Conservation (phyloP, 805 yeast species). For the Cyberlindnera euphorbiae region DNA sequence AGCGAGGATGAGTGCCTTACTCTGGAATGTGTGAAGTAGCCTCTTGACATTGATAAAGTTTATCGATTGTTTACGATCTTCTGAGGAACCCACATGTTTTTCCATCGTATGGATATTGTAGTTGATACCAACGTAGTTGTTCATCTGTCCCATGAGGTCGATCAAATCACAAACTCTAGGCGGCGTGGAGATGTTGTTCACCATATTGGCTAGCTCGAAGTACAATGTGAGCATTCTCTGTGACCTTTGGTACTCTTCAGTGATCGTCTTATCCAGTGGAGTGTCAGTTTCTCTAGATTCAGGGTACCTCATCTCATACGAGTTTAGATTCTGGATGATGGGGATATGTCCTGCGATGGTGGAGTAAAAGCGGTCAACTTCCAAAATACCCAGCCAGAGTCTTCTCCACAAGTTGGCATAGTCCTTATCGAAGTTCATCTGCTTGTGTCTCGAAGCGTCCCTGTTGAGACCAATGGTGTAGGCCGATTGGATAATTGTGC, state of each 20-base stretch:
- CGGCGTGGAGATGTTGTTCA: slow-evolving; percentile 16
- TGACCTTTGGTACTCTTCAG: slow-evolving; percentile 14
- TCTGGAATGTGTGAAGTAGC: slow-evolving; percentile 15
- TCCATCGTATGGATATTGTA: slow-evolving; percentile 12
- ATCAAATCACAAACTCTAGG: slow-evolving; percentile 18
- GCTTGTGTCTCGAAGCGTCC: slow-evolving; percentile 35
- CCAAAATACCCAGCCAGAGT: slow-evolving; percentile 24
- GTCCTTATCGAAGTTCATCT: slow-evolving; percentile 13
- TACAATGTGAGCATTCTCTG: slow-evolving; percentile 18
- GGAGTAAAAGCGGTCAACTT: slow-evolving; percentile 19
- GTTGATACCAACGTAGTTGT: slow-evolving; percentile 14
- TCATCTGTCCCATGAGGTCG: slow-evolving; percentile 13
- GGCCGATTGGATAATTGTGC: slow-evolving; percentile 40
- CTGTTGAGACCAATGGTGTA: slow-evolving; percentile 42
- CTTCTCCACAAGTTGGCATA: slow-evolving; percentile 23
- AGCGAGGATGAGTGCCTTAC: slow-evolving; percentile 16
- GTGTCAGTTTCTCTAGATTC: slow-evolving; percentile 1
- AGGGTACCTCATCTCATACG: slow-evolving; percentile 19
- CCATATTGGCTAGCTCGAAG: slow-evolving; percentile 15
- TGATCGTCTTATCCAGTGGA: slow-evolving; percentile 12
- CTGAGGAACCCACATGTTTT: neutral
- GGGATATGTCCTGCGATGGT: slow-evolving; percentile 22
- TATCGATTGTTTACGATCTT: slow-evolving; percentile 2
- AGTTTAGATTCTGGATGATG: slow-evolving; percentile 15
- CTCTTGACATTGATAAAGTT: slow-evolving; percentile 16